These are phyloP conservation scores for Myriosclerotinia scirpicola DNA, from an alignment of 2,329 filamentous ascomycete species.

Conservation along the genomic window DNA sequence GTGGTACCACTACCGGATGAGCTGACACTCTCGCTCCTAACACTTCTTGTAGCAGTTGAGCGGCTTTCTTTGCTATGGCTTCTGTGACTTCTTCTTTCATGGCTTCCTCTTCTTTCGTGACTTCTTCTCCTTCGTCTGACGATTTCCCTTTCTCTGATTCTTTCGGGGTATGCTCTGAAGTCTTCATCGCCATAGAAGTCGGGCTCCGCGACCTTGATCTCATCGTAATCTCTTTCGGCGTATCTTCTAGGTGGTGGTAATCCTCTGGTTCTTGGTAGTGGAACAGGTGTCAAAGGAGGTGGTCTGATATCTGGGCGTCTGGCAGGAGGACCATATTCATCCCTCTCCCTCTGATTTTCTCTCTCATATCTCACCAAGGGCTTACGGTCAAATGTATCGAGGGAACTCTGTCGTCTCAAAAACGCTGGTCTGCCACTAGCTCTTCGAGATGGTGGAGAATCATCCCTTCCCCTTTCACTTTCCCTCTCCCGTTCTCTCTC, in stretches of 20 bases:
- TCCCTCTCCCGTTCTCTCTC: constrained; percentile 34
- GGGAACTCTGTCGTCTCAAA: constrained; percentile 78
- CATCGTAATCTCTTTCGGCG: constrained; percentile 60
- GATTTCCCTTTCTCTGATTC: constrained; percentile 62
- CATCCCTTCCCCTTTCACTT: constrained; percentile 31
- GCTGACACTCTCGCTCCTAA: constrained; percentile 44
- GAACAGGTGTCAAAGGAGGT: constrained; percentile 56
- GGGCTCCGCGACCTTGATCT: constrained; percentile 66
- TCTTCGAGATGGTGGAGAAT: constrained; percentile 34
- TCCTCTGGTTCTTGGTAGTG: constrained; percentile 63
- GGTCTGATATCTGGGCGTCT: constrained; percentile 47
- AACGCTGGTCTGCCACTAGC: constrained; percentile 61
- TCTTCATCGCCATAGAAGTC: constrained; percentile 72
- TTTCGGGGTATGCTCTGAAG: constrained; percentile 61
- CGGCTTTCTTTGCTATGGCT: constrained; percentile 36
- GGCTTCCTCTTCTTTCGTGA: constrained; percentile 36
- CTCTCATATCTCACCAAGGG: constrained; percentile 52
- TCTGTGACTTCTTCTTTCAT: constrained; percentile 37
- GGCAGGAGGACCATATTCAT: constrained; percentile 60
- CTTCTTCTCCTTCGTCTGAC: constrained; percentile 47
- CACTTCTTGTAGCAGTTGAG: constrained; percentile 32
- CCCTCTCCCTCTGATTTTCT: constrained; percentile 50
- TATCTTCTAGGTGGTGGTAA: constrained; percentile 60
- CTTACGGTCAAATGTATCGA: constrained; percentile 85
- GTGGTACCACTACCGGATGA: constrained; percentile 47